Base-by-base conservation (phyloP, 2,329 filamentous ascomycete genomes). In the Alternaria sp. region DNA sequence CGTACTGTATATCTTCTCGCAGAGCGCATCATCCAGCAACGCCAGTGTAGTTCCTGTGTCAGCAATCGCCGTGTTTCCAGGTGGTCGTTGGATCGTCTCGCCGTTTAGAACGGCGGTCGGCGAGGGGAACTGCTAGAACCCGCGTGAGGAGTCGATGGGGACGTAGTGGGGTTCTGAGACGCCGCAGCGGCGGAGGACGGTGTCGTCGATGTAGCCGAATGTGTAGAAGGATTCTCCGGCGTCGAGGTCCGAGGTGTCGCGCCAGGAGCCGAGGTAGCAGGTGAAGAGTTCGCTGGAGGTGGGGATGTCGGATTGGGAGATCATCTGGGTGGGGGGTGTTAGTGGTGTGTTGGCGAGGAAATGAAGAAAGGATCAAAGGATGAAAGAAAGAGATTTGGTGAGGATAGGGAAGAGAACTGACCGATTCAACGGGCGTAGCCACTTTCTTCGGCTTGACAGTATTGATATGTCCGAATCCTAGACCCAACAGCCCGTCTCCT, bases 21-120 rank as follows among this genome's bases (percentile, higher is more conserved):
- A 89, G 12, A 87, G 83, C 2, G 79, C 73, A 72, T 93, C 90
- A 44, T 86, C 85, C 50, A 92, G 83, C 30, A 93, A 83, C 2
- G 86, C 86, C 53, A 93, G 84, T 1, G 90, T 90, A 28, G 90
- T 92, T 59, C 90, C 90, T 0, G 90, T 93, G 75, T 93, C 91
- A 32, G 86, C 88, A 68, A 93, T 91, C 50, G 90, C 89, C 2
- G 82, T 88, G 79, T 92, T 92, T 51, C 83, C 83, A 4, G 80
- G 74, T 11, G 46, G 46, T 10, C 85, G 82, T 1, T 79, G 52
- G 26, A 89, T 77, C 1, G 80, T 81, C 63, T 85, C 82, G 60
- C 87, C 88, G 67, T 88, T 88, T 66, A 93, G 81, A 0, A 83
- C 84, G 21, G 84, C 84, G 0, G 85, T 86, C 8, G 83, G 79